Evolutionary conservation across 2,329 filamentous ascomycete genomes (phyloP), one percentile per base, ranked within the genome.

Genomic region (Phaeophleospora eucalypticola): DNA sequence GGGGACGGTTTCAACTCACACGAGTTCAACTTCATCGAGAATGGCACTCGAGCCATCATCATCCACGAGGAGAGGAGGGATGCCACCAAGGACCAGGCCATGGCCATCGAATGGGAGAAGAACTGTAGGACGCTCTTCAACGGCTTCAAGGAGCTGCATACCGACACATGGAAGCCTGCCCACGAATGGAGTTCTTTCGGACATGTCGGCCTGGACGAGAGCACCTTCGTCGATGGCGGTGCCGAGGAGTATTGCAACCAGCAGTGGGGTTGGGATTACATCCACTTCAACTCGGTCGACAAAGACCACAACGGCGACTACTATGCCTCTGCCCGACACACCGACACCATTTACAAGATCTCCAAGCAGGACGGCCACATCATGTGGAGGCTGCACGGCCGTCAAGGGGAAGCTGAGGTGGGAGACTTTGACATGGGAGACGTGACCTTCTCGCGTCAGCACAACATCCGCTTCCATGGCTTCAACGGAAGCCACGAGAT

Each of bases 281-380:
- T 46, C 15, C 46, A 49, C 21, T 16, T 43, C 33, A 49, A 49
- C 33, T 73, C 75, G 36, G 62, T 79, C 17, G 43, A 45, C 36
- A 45, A 40, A 17, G 43, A 45, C 36, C 43, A 45, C 7, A 45
- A 68, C 0, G 74, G 75, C 2, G 71, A 79, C 54, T 80, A 75
- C 46, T 58, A 80, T 4, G 66, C 81, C 21, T 80, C 76, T 0
- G 69, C 71, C 2, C 70, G 76, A 2, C 69, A 78, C 56, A 68
- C 70, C 36, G 70, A 69, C 55, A 68, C 71, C 9, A 65, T 79
- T 15, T 68, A 68, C 41, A 70, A 69, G 40, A 68, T 80, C 53
- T 71, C 72, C 46, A 64, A 65, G 8, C 65, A 65, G 4, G 68
- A 71, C n/a, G 75, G 76, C 18, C 61, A 59, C 27, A 65, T 77